A percentile compares a stretch with the other conserved stretches of the same genome.
phyloP scores from a whole-genome alignment of 1,284 basidiomycete species.

The Pseudozyma pruni region DNA sequence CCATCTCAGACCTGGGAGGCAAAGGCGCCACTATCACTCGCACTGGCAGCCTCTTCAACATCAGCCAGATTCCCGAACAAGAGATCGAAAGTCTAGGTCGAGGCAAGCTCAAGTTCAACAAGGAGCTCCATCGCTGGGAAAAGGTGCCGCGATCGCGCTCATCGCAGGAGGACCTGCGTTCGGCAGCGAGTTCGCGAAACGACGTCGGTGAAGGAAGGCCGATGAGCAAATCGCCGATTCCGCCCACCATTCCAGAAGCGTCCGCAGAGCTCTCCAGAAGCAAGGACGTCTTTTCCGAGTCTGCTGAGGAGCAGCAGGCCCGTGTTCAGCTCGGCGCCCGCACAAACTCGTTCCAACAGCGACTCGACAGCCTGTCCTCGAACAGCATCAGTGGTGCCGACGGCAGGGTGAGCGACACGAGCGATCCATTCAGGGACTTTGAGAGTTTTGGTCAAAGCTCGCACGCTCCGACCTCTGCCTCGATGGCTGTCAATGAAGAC shows the following conservation, averaged over 20 bases:
- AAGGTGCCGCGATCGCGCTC: slow-evolving; percentile 30
- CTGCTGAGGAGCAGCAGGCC: slow-evolving; percentile 35
- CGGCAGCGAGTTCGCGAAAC: slow-evolving; percentile 33
- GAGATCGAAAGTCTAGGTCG: slow-evolving; percentile 48
- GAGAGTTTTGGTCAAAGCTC: slow-evolving; percentile 54
- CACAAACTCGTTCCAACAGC: slow-evolving; percentile 43
- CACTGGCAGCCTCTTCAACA: slow-evolving; percentile 51
- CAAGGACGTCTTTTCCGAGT: slow-evolving; percentile 44
- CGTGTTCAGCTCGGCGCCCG: slow-evolving; percentile 16
- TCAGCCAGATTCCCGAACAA: slow-evolving; percentile 50
- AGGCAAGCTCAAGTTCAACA: slow-evolving; percentile 52
- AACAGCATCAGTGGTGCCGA: slow-evolving; percentile 27
- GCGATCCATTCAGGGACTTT: slow-evolving; percentile 52
- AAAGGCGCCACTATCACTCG: slow-evolving; percentile 48
- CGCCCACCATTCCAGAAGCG: slow-evolving; percentile 39
- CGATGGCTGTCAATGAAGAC: slow-evolving; percentile 2
- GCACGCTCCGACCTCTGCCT: slow-evolving; percentile 19
- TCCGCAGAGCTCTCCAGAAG: slow-evolving; percentile 36
- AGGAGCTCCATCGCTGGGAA: slow-evolving; percentile 45
- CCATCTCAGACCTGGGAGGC: slow-evolving; percentile 43
- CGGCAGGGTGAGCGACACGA: slow-evolving; percentile 38
- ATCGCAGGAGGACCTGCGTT: slow-evolving; percentile 39
- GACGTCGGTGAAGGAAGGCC: slow-evolving; percentile 14
- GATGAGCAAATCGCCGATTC: slow-evolving; percentile 30
- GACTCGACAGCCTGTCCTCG: slow-evolving; percentile 21